phyloP scores from a whole-genome alignment of 1,139 yeast species.

The Sugiyamaella pinicola region DNA sequence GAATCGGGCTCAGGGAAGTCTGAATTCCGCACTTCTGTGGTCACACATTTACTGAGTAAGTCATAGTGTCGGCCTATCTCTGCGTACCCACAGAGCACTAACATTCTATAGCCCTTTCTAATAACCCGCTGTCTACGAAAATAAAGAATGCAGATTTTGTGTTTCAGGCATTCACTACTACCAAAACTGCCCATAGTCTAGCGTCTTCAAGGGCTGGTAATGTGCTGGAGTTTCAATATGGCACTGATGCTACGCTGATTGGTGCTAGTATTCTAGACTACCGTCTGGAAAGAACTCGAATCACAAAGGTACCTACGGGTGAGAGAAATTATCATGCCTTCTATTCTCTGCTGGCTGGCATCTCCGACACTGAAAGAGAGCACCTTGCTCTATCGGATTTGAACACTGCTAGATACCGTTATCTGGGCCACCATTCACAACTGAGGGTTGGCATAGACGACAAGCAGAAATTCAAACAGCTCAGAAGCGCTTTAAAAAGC shows the following conservation, averaged over 20 bases:
- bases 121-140: conserved; percentile 44
- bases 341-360: conserved; percentile 46
- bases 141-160: conserved; percentile 43
- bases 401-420: conserved; percentile 40
- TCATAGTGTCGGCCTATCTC: too few relatives aligned
- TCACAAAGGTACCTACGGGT: conserved; percentile 46
- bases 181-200: conserved; percentile 43
- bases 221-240: conserved; percentile 47
- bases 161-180: conserved; percentile 45
- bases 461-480: conserved; percentile 41
- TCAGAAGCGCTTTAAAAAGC: conserved; percentile 43
- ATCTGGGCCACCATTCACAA: conserved; percentile 48
- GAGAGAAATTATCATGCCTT: conserved; percentile 49
- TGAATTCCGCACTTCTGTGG: conserved; percentile 42
- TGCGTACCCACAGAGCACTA: too few relatives aligned
- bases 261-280: conserved; percentile 47
- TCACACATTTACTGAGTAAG: conserved; percentile 40
- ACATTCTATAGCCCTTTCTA: conserved; percentile 43
- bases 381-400: conserved; percentile 43
- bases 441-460: conserved; percentile 46
- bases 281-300: conserved; percentile 46
- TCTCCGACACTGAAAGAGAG: conserved; percentile 44
- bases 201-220: conserved; percentile 46
- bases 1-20: conserved; percentile 48
- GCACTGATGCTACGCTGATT: conserved; percentile 42